These are phyloP conservation scores for Cyathus striatus DNA, from an alignment of 768 basidiomycete genomes.

Conservation along the genomic window DNA sequence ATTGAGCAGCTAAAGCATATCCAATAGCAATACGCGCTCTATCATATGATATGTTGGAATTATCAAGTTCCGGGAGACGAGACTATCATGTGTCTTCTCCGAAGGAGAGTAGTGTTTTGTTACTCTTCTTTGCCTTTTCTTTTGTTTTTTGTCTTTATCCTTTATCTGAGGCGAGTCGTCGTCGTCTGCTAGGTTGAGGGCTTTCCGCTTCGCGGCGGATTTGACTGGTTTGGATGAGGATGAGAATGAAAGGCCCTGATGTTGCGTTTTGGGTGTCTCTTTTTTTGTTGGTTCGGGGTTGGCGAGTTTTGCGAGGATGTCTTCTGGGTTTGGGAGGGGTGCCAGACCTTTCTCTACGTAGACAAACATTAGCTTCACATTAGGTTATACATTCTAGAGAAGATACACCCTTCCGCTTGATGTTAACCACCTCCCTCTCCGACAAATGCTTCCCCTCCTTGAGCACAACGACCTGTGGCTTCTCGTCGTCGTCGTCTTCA, in stretches of 20 bases:
- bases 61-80: too few species aligned
- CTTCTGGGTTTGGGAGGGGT: conserved; percentile 39
- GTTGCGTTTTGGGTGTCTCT: conserved; percentile 12
- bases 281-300: conserved; percentile 12
- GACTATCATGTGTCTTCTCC: conserved; percentile 44
- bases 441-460: conserved; percentile 86
- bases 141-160: conserved; percentile 30
- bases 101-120: conserved; percentile 50
- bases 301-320: conserved; percentile 8
- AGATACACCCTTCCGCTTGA: conserved; percentile 61
- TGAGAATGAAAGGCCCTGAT: conserved; percentile 38
- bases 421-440: conserved; percentile 72
- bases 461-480: conserved; percentile 84
- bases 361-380: conserved; percentile 3
- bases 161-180: conserved; percentile 26
- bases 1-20: too few species aligned
- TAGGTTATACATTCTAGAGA: neutral
- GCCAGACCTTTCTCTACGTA: conserved; percentile 57
- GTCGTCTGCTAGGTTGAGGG: conserved; percentile 25
- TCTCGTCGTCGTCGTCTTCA: conserved; percentile 65
- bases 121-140: conserved; percentile 54
- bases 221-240: conserved; percentile 29
- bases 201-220: conserved; percentile 35
- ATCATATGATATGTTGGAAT: too few species aligned
- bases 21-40: too few species aligned